Evolutionary conservation across 345 rosid species (phyloP).

Genomic region (Eucalyptus cloeziana): DNA sequence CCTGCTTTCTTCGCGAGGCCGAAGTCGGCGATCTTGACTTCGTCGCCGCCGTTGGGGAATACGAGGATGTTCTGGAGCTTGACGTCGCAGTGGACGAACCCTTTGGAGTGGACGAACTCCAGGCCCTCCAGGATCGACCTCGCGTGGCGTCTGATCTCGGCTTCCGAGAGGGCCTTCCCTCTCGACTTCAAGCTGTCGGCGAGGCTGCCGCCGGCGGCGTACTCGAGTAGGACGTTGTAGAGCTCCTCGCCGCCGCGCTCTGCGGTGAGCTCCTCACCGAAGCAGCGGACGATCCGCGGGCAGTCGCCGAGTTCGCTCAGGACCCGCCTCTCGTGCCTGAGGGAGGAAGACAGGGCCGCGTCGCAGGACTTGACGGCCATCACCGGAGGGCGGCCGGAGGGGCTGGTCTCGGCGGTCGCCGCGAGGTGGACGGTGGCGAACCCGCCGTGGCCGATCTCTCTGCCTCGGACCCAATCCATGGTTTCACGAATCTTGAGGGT

Average conservation of each 20-base stretch:
- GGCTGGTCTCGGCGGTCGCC: background rate
- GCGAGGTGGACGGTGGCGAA: slow-evolving; percentile 35
- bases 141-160: slow-evolving; percentile 32
- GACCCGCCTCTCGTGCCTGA: slow-evolving; percentile 42
- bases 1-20: slow-evolving; percentile 50
- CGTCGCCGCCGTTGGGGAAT: slow-evolving; percentile 4
- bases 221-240: slow-evolving; percentile 59
- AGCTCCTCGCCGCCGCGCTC: slow-evolving; percentile 27
- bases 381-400: slow-evolving; percentile 11
- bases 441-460: background rate
- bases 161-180: slow-evolving; percentile 33
- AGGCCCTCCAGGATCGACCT: slow-evolving; percentile 48
- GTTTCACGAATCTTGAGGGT: background rate
- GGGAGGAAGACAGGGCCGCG: slow-evolving; percentile 10
- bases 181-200: slow-evolving; percentile 7
- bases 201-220: slow-evolving; percentile 63
- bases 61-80: slow-evolving; percentile 26
- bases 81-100: slow-evolving; percentile 45
- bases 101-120: slow-evolving; percentile 37
- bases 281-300: slow-evolving; percentile 38
- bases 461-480: background rate
- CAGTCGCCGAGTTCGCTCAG: slow-evolving; percentile 27
- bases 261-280: slow-evolving; percentile 26
- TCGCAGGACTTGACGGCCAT: slow-evolving; percentile 70
- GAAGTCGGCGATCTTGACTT: slow-evolving; percentile 56